phyloP scores from a whole-genome alignment of 768 basidiomycete genomes.

The Pisolithus albus region DNA sequence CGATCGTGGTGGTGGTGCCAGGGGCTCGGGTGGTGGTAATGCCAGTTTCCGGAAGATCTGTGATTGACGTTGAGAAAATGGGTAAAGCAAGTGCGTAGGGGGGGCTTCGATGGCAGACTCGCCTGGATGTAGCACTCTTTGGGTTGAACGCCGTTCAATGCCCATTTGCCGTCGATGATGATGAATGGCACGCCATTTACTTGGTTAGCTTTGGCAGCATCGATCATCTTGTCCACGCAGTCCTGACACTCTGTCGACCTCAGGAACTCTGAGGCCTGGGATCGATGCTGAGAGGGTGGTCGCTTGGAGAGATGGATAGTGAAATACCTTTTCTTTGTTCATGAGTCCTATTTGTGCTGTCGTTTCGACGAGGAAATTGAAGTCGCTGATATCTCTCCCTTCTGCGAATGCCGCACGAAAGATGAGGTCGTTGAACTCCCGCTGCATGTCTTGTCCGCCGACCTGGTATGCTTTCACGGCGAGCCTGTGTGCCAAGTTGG shows the following conservation, averaged over 20 bases:
- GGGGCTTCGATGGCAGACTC: constrained; percentile 1
- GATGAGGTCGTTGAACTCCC: constrained; percentile 28
- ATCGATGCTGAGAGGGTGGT: not conserved
- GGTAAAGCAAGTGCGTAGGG: not conserved
- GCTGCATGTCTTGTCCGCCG: constrained; percentile 36
- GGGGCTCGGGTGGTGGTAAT: constrained; percentile 6
- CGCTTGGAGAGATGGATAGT: not conserved
- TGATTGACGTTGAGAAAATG: not conserved
- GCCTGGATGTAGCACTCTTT: constrained; percentile 36
- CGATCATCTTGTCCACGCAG: constrained; percentile 36
- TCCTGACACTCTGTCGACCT: constrained; percentile 32
- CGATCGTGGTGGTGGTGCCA: constrained; percentile 6
- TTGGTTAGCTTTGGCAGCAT: constrained; percentile 35
- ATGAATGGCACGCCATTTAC: constrained; percentile 49
- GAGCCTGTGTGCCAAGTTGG: constrained; percentile 39
- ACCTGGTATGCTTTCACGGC: constrained; percentile 37
- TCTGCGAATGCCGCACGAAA: constrained; percentile 37
- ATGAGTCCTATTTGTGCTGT: constrained; percentile 38
- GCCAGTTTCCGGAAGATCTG: constrained; percentile 30
- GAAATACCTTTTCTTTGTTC: constrained; percentile 30
- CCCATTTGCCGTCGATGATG: constrained; percentile 41
- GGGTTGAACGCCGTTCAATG: constrained; percentile 38
- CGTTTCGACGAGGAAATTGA: constrained; percentile 28
- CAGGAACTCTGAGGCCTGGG: constrained; percentile 37
- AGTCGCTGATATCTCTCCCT: constrained; percentile 33